phyloP scores from a whole-genome alignment of 768 basidiomycete genomes.

The Hericium rajendrae region DNA sequence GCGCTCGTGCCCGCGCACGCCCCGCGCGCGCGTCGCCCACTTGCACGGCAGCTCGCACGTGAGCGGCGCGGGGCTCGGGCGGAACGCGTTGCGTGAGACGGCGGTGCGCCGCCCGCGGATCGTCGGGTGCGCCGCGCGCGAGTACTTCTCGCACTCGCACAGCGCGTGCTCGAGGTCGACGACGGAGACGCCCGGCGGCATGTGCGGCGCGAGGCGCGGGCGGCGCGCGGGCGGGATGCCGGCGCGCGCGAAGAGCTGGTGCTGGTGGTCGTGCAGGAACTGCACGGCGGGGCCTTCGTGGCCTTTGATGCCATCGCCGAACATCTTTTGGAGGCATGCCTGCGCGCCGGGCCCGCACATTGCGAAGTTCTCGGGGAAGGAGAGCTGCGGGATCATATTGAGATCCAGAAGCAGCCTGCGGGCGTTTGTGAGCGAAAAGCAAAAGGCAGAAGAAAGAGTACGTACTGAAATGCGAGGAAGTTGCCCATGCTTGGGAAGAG shows the following conservation, averaged over 20 bases:
- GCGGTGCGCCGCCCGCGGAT: constrained; percentile 29
- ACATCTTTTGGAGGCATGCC: constrained; percentile 62
- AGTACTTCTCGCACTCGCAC: constrained; percentile 75
- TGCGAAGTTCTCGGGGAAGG: constrained; percentile 60
- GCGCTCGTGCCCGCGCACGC: not conserved
- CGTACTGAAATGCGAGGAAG: constrained; percentile 59
- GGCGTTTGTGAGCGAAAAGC: not conserved
- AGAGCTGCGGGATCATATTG: constrained; percentile 31
- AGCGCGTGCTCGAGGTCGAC: constrained; percentile 72
- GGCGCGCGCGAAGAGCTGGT: constrained; percentile 50
- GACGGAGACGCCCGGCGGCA: constrained; percentile 34
- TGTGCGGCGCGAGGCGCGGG: constrained; percentile 16
- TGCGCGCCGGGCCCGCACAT: constrained; percentile 57
- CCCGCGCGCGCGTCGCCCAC: constrained; percentile 13
- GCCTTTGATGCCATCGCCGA: constrained; percentile 32
- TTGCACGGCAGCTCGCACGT: constrained; percentile 19
- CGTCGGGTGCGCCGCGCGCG: constrained; percentile 43
- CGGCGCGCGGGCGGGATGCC: constrained; percentile 23
- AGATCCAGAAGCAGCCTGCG: constrained; percentile 27
- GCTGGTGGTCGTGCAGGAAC: constrained; percentile 53
- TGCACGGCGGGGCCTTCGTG: constrained; percentile 52
- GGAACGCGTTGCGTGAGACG: constrained; percentile 19
- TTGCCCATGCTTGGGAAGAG: constrained; percentile 67
- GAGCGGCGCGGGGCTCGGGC: constrained; percentile 13
- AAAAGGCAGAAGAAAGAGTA: not conserved